Conservation (phyloP, 2,329 filamentous ascomycete genomes). For the Neonectria faginata region DNA sequence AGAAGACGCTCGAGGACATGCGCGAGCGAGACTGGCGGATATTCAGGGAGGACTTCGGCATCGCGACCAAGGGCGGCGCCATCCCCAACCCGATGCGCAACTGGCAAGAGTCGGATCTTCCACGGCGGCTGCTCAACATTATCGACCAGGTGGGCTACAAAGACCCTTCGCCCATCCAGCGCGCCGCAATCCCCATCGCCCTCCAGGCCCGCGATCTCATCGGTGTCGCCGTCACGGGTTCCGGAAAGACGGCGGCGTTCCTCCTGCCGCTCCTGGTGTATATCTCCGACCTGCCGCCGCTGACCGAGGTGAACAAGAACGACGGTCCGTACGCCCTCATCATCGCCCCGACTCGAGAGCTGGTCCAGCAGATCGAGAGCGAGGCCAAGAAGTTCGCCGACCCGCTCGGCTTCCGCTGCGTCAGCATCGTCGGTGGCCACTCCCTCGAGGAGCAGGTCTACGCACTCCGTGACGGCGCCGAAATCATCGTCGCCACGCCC, state of each 20-base stretch:
- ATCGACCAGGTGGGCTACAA: constrained; percentile 88
- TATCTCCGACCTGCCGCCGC: constrained; percentile 87
- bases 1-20: constrained; percentile 94
- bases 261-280: constrained; percentile 92
- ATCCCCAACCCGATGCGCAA: constrained; percentile 97
- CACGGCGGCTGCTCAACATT: constrained; percentile 81
- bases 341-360: constrained; percentile 93
- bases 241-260: constrained; percentile 97
- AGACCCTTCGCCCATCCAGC: constrained; percentile 91
- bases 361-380: constrained; percentile 96
- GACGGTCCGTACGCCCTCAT: constrained; percentile 98
- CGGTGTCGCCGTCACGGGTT: constrained; percentile 97
- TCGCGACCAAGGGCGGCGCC: constrained; percentile 89
- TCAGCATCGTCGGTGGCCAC: constrained; percentile 98
- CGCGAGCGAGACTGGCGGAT: constrained; percentile 98
- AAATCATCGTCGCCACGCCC: constrained; percentile 98
- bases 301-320: constrained; percentile 88
- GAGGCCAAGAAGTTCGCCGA: constrained; percentile 93
- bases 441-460: constrained; percentile 93
- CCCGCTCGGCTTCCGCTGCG: constrained; percentile 91
- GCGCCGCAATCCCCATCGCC: constrained; percentile 95
- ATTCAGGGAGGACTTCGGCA: constrained; percentile 99
- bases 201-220: constrained; percentile 95
- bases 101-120: constrained; percentile 88
- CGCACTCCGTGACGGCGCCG: constrained; percentile 89